A percentile compares a stretch with the other conserved stretches of the same genome.
Conservation (phyloP, 495 filamentous ascomycete genomes). For the Trichoderma orchidacearum region DNA sequence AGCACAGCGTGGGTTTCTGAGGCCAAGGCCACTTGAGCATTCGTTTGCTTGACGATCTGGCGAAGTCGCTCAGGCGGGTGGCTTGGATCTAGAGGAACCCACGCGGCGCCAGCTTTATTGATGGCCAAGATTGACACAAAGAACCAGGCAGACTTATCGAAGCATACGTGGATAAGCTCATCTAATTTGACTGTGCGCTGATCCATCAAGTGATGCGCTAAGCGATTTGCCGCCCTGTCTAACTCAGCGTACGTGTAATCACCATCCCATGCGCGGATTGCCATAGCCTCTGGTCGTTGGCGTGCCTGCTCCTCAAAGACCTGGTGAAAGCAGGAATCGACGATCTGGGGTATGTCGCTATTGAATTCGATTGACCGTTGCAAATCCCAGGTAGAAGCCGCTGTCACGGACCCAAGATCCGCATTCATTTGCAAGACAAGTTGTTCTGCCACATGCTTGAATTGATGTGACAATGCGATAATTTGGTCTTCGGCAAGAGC, state of each 20-base stretch:
- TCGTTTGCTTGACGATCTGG: not conserved
- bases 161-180: constrained; percentile 37
- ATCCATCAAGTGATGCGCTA: constrained; percentile 27
- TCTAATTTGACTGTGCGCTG: constrained; percentile 34
- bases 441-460: not conserved
- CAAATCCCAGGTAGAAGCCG: not conserved
- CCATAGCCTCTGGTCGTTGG: constrained; percentile 8
- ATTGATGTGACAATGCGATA: not conserved
- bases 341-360: not conserved
- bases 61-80: constrained; percentile 36
- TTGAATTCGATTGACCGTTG: not conserved
- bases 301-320: constrained; percentile 8
- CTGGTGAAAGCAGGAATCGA: constrained; percentile 14
- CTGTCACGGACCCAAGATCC: not conserved
- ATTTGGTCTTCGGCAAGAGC: not conserved
- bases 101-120: not conserved
- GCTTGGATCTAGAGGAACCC: constrained; percentile 12
- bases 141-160: constrained; percentile 38
- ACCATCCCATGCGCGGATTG: constrained; percentile 42
- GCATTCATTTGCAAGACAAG: not conserved
- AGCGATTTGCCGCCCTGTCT: constrained; percentile 22
- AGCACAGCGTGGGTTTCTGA: not conserved
- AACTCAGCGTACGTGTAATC: constrained; percentile 41
- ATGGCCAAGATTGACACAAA: constrained; percentile 30
- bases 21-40: not conserved